Percentiles rank a stretch among this genome's conserved stretches.
Conservation (phyloP, 163 green algal genomes). For the Prototheca wickerhamii region DNA sequence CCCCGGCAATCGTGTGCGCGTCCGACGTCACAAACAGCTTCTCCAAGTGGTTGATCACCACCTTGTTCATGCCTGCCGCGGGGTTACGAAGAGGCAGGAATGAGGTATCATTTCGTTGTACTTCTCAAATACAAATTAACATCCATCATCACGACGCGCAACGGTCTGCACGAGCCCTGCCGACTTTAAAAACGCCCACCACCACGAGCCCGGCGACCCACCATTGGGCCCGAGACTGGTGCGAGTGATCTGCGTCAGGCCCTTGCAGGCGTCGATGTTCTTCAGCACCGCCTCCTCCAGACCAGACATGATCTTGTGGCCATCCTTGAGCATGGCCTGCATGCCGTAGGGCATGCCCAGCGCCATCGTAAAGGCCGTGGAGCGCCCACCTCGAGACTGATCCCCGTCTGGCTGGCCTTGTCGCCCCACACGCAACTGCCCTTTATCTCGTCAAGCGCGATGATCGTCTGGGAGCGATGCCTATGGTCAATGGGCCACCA, state of each 20-base stretch:
- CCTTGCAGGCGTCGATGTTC: constrained; percentile 97
- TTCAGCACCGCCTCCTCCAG: constrained; percentile 93
- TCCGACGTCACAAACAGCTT: constrained; percentile 98
- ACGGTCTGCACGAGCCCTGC: no score
- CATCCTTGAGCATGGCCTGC: constrained; percentile 95
- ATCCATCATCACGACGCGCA: no score
- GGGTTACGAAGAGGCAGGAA: background rate
- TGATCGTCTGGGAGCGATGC: no score
- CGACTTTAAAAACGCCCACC: no score
- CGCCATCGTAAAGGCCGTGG: constrained; percentile 1
- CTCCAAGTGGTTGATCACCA: constrained; percentile 99
- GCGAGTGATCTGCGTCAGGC: constrained; percentile 80
- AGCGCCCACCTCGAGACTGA: background rate
- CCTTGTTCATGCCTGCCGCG: constrained; percentile 94
- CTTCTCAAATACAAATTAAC: no score
- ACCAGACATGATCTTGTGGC: constrained; percentile 90
- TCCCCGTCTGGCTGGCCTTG: background rate
- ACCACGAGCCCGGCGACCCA: constrained; percentile 28
- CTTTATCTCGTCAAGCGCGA: background rate
- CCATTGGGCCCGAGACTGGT: constrained; percentile 93
- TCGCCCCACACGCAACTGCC: background rate
- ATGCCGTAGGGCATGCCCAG: constrained; percentile 47
- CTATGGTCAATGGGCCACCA: no score
- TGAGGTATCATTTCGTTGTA: no score
- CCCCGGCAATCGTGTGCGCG: constrained; percentile 85